Base-by-base conservation (phyloP, 108 stramenopile genomes). In the Skeletonema marinoi region DNA sequence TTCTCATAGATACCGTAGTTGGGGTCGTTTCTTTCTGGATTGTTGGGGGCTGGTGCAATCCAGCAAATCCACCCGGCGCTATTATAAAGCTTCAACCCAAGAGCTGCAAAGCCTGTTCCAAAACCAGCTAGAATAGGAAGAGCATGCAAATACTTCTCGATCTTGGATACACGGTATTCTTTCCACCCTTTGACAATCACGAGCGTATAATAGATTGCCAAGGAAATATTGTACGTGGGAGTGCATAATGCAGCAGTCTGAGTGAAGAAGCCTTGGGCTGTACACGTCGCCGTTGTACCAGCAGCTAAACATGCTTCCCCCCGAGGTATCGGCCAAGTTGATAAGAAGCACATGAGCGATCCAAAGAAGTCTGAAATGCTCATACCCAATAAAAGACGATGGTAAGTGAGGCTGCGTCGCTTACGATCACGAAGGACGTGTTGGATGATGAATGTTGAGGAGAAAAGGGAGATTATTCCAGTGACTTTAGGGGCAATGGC, bases 191-290 rank as follows among this genome's bases (percentile, higher is more conserved):
- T 44, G 6, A 30, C 35, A 51, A 78, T 60, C 11, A 70, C 60
- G 6, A 78, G 62, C n/a, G 65, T 41, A 35, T 78, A 78, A 56
- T 78, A 78, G 2, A 71, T 72, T 36, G 70, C 19, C 77, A 78
- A 48, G 16, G 56, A 61, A 11, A 68, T 4, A 35, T 78, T 78
- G 62, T 78, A 78, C 36, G 8, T 33, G 7, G 77, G 70, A 32
- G 69, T 63, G 65, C 38, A 33, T 4, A 60, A 32, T 8, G 46
- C 61, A 46, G 41, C 60, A 0, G 48, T n/a, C 60, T 78, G 77
- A 31, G 35, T 46, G 25, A 71, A 64, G 61, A 71, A 70, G 6
- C 77, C 10, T 54, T 19, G 8, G 10, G 33, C 6, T 50, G 32
- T 25, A 25, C 25, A 25, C 25, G 25, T 25, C 25, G 25, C 25